Percentiles rank a stretch among this genome's conserved stretches.
These are phyloP conservation scores for Podaxis sp. DNA, from an alignment of 768 basidiomycete genomes.

Conservation along the genomic window DNA sequence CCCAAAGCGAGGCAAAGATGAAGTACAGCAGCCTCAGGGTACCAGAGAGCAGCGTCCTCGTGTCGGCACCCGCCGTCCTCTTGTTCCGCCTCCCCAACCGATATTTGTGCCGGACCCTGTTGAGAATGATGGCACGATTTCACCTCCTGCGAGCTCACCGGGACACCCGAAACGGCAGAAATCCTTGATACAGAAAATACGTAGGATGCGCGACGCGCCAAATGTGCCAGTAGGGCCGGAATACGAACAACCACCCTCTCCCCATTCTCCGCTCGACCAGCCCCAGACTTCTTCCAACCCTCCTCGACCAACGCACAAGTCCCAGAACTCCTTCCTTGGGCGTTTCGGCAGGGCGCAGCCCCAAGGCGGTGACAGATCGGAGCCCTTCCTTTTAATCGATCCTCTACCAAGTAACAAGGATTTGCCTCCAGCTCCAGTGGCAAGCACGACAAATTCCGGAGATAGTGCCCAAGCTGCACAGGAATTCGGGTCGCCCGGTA, in stretches of 20 bases:
- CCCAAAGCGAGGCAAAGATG: conserved; percentile 28
- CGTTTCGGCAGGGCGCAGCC: conserved; percentile 50
- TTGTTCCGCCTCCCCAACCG: conserved; percentile 79
- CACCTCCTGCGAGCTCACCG: conserved; percentile 44
- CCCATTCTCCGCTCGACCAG: conserved; percentile 43
- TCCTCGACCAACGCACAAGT: conserved; percentile 64
- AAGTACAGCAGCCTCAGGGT: conserved; percentile 25
- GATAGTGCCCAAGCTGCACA: conserved; percentile 39
- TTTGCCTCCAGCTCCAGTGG: conserved; percentile 56
- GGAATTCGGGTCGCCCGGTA: conserved; percentile 26
- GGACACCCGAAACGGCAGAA: conserved; percentile 68
- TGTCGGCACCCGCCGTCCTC: conserved; percentile 44
- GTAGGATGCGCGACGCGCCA: conserved; percentile 84
- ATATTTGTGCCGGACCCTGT: conserved; percentile 67
- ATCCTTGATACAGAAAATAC: conserved; percentile 85
- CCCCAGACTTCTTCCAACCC: conserved; percentile 22
- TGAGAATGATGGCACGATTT: conserved; percentile 35
- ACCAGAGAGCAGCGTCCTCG: conserved; percentile 45
- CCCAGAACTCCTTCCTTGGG: conserved; percentile 77
- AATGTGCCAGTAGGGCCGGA: conserved; percentile 70
- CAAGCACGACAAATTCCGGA: conserved; percentile 45
- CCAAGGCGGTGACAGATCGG: conserved; percentile 37
- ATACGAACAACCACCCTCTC: conserved; percentile 44
- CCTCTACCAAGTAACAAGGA: conserved; percentile 36
- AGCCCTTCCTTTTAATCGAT: conserved; percentile 71